phyloP scores from a whole-genome alignment of 2,329 filamentous ascomycete genomes.

The Aureobasidium vineae region DNA sequence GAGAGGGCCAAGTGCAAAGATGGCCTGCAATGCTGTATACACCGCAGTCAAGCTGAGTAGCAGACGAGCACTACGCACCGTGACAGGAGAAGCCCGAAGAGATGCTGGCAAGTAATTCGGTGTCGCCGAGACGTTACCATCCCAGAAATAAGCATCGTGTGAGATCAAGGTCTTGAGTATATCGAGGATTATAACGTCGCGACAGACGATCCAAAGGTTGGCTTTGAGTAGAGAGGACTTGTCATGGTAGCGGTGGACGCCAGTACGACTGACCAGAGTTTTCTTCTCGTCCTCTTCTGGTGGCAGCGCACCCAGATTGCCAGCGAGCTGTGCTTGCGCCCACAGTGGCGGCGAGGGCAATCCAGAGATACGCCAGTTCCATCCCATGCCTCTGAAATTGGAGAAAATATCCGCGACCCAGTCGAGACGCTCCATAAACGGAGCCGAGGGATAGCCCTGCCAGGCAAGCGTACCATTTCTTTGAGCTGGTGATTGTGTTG shows the following conservation, averaged over 20 bases:
- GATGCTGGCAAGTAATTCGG: constrained; percentile 49
- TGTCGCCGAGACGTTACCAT: constrained; percentile 44
- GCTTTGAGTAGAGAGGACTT: constrained; percentile 38
- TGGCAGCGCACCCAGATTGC: constrained; percentile 32
- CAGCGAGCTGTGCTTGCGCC: constrained; percentile 42
- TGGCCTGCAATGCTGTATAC: constrained; percentile 58
- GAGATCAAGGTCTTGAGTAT: constrained; percentile 65
- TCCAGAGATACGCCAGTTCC: constrained; percentile 57
- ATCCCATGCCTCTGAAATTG: constrained; percentile 60
- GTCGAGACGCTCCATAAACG: constrained; percentile 54
- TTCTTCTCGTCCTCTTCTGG: constrained; percentile 24
- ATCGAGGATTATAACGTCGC: constrained; percentile 68
- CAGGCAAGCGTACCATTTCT: constrained; percentile 47
- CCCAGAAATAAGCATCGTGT: constrained; percentile 74
- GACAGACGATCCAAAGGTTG: constrained; percentile 45
- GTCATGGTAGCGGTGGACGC: constrained; percentile 41
- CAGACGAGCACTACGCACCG: constrained; percentile 58
- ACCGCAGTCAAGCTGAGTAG: constrained; percentile 57
- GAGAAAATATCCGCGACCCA: constrained; percentile 58
- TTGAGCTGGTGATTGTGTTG: constrained; percentile 29
- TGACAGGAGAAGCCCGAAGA: constrained; percentile 38
- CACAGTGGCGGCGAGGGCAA: constrained; percentile 47
- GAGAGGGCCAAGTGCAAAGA: constrained; percentile 62
- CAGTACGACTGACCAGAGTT: constrained; percentile 34
- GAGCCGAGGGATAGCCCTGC: constrained; percentile 52